Base-by-base conservation (phyloP, 768 basidiomycete genomes). In the Trametes gibbosa region DNA sequence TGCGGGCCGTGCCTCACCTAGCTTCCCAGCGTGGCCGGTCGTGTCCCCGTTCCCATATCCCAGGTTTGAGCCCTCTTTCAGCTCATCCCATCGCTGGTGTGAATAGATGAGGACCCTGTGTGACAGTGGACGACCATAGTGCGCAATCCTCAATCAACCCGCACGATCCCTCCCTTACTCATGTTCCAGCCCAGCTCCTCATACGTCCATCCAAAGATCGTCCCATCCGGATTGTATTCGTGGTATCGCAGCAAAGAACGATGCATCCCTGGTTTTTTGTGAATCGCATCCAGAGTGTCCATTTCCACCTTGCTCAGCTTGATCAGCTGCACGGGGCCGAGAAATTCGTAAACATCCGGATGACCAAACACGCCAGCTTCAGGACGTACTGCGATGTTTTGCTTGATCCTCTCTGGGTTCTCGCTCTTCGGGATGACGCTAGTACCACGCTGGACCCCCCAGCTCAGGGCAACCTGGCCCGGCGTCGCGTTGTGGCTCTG, bases 271-370 rank as follows among this genome's bases (percentile, higher is more conserved):
- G 75, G 70, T 5, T 78, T 82, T 73, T 86, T 81, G 71, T 86
- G 78, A 42, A 90, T 84, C 21, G 66, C 72, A 27, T 83, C 74
- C 39, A 91, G 76, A 63, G 83, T 77, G 25, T 71, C 62, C 47
- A 91, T 77, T 49, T 90, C 88, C 46, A 82, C 84, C 8, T 79
- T 74, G 9, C 79, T 77, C 51, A 90, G 75, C 63, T 86, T 79
- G 56, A 90, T 42, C 73, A 68, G 71, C 91, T 92, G 29, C 32
- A 25, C 27, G 29, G 62, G 59, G 29, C 29, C 29, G 23, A 72
- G 17, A 16, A 16, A 29, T 16, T 8, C 19, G 34, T 39, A 9
- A 50, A 12, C n/a, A 13, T 19, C 19, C 10, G 19, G 23, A 6
- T 21, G 16, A 3, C n/a, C 14, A 5, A 21, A 21, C 21, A 35